phyloP scores from a whole-genome alignment of 805 yeast species.

The Metschnikowia rubicola region DNA sequence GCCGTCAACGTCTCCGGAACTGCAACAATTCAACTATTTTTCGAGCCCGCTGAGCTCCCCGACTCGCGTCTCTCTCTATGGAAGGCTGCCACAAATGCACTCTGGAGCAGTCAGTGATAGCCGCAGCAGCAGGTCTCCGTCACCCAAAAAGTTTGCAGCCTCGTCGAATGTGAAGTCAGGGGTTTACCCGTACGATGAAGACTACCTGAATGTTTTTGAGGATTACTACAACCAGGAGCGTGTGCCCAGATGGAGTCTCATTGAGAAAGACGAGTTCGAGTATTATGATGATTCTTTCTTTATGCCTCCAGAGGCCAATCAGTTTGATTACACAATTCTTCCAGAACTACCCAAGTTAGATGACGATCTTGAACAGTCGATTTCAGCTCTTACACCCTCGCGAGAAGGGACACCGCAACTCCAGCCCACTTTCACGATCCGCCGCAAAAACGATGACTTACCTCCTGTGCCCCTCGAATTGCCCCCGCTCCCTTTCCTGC shows the following conservation, averaged over 20 bases:
- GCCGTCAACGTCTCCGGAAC: conserved; percentile 17
- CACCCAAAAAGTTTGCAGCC: conserved; percentile 28
- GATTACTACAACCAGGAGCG: conserved; percentile 14
- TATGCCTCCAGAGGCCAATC: conserved; percentile 20
- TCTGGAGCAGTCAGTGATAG: conserved; percentile 13
- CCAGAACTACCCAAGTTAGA: conserved; percentile 30
- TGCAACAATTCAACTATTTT: conserved; percentile 4
- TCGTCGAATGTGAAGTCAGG: conserved; percentile 15
- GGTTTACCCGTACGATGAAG: conserved; percentile 9
- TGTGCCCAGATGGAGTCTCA: conserved; percentile 16
- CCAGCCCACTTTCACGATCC: conserved; percentile 5
- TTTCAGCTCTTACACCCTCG: background rate
- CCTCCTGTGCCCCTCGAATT: conserved; percentile 47
- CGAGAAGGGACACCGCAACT: background rate
- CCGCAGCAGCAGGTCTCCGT: conserved; percentile 25
- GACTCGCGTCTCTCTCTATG: conserved; percentile 6
- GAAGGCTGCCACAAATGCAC: conserved; percentile 9
- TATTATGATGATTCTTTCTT: conserved; percentile 16
- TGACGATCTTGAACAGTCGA: background rate
- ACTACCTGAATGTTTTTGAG: conserved; percentile 7
- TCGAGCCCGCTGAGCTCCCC: conserved; percentile 18
- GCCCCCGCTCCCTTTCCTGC: conserved; percentile 57
- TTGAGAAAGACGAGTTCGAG: conserved; percentile 15
- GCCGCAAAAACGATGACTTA: conserved; percentile 22
- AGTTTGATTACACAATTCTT: conserved; percentile 33